Conservation (phyloP, 2,329 filamentous ascomycete species). For the Raffaelea arxii region DNA sequence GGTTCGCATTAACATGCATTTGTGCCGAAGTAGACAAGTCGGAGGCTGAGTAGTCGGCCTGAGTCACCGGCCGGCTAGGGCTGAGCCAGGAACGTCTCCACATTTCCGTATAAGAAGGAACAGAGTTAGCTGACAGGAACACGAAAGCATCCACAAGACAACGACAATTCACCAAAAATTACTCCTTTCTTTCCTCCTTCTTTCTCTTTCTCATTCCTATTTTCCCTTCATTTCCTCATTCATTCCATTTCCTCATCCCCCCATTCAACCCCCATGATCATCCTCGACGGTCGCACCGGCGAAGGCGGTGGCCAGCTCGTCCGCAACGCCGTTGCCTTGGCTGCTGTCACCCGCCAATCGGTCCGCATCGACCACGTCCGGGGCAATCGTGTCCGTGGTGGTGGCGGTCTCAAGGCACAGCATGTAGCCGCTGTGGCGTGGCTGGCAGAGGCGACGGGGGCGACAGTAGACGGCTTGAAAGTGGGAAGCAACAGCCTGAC, state of each 20-base stretch:
- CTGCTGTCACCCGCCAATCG: conserved; percentile 43
- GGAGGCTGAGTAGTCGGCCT: no score
- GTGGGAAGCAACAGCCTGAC: conserved; percentile 41
- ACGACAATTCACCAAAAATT: not conserved
- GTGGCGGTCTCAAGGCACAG: conserved; percentile 47
- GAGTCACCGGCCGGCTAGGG: no score
- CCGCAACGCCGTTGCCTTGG: conserved; percentile 43
- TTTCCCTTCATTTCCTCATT: not conserved
- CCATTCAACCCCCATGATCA: conserved; percentile 20
- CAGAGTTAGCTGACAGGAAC: no score
- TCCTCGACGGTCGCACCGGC: conserved; percentile 46
- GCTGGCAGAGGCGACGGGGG: conserved; percentile 41
- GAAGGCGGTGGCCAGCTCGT: conserved; percentile 56
- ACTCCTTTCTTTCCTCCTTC: not conserved
- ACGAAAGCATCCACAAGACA: not conserved
- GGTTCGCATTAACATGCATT: no score
- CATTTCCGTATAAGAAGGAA: no score
- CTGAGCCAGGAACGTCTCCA: no score
- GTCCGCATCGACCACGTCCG: conserved; percentile 45
- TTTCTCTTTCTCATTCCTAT: not conserved
- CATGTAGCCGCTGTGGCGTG: conserved; percentile 47
- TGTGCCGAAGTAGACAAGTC: no score
- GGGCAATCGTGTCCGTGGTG: conserved; percentile 35
- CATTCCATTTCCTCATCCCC: not conserved
- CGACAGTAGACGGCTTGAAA: conserved; percentile 37